phyloP scores from a whole-genome alignment of 176 grass and related monocot genomes.

The Poa annua region DNA sequence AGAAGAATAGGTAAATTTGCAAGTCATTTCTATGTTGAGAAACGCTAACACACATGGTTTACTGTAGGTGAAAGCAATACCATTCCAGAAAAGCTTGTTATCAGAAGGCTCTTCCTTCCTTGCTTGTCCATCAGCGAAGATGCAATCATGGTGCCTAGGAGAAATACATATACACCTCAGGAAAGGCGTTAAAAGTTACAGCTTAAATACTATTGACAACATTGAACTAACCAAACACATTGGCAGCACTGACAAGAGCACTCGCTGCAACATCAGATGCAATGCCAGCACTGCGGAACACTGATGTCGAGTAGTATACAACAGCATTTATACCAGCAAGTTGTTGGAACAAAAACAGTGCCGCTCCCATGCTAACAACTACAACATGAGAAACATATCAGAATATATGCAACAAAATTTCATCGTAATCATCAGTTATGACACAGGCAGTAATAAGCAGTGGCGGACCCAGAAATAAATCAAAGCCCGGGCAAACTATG shows the following conservation, averaged over 20 bases:
- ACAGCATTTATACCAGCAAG: constrained; percentile 98
- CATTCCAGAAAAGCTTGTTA: constrained; percentile 99
- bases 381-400: constrained; percentile 40
- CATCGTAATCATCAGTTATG: constrained; percentile 27
- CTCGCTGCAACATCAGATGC: constrained; percentile 98
- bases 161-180: constrained; percentile 37
- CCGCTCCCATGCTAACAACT: constrained; percentile 95
- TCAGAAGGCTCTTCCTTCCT: constrained; percentile 95
- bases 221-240: constrained; percentile 87
- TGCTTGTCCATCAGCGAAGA: constrained; percentile 98
- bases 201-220: constrained; percentile 21
- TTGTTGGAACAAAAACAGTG: constrained; percentile 96
- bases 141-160: constrained; percentile 82
- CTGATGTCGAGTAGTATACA: constrained; percentile 98
- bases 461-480: too few species aligned
- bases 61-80: constrained; percentile 48
- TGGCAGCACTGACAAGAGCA: constrained; percentile 96
- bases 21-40: constrained; percentile 14
- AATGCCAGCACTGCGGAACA: constrained; percentile 96
- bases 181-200: constrained; percentile 27
- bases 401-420: not conserved
- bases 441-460: not conserved
- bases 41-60: constrained; percentile 13
- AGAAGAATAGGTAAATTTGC: not conserved
- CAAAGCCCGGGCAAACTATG: too few species aligned